Percentiles rank a stretch among this genome's conserved stretches.
These are phyloP conservation scores for Solanum rostratum DNA, from an alignment of 257 asterid species.

Conservation along the genomic window DNA sequence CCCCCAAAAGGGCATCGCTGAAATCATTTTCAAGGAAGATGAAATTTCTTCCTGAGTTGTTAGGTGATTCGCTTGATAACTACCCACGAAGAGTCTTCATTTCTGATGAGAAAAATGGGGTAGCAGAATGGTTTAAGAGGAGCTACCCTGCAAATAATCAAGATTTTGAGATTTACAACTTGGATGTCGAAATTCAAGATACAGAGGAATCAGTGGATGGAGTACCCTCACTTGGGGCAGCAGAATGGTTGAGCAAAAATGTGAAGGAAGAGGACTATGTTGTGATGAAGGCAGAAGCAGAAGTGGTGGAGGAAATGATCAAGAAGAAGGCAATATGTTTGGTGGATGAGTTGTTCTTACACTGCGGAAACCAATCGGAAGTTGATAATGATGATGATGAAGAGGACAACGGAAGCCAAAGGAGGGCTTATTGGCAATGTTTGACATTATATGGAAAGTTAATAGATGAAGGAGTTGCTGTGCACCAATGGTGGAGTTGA, in stretches of 20 bases:
- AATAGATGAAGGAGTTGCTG: slow-evolving; percentile 48
- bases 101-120: slow-evolving; percentile 36
- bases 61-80: slow-evolving; percentile 42
- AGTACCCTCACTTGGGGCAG: background rate
- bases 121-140: slow-evolving; percentile 49
- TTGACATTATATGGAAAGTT: slow-evolving; percentile 41
- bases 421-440: slow-evolving; percentile 55
- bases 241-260: slow-evolving; percentile 28
- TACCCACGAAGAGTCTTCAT: slow-evolving; percentile 54
- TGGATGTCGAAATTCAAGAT: slow-evolving; percentile 5
- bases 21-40: slow-evolving; percentile 29
- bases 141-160: slow-evolving; percentile 55
- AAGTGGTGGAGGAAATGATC: slow-evolving; percentile 44
- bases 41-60: slow-evolving; percentile 56
- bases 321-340: slow-evolving; percentile 27
- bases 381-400: background rate
- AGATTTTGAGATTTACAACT: slow-evolving; percentile 36
- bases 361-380: slow-evolving; percentile 38
- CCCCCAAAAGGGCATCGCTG: slow-evolving; percentile 15
- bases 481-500: slow-evolving; percentile 60
- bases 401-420: slow-evolving; percentile 12
- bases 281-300: slow-evolving; percentile 60
- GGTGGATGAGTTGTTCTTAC: slow-evolving; percentile 46
- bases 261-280: slow-evolving; percentile 40
- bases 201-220: slow-evolving; percentile 1